Conservation (phyloP, 345 rosid species). For the Murraya koenigii region DNA sequence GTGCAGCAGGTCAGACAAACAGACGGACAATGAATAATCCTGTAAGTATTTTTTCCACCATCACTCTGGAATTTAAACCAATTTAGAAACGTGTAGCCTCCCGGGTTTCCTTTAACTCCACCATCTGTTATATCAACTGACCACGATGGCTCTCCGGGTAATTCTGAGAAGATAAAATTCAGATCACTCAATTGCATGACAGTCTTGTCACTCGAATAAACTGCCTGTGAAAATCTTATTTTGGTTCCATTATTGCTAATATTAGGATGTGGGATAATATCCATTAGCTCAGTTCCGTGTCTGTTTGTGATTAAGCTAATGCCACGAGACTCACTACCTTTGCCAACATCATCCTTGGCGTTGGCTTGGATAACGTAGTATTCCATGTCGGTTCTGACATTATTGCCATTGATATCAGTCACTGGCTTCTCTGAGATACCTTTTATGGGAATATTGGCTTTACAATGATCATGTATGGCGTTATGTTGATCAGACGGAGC, state of each 20-base stretch:
- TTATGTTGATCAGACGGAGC: too few relatives aligned
- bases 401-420: not conserved
- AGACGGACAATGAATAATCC: not conserved
- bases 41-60: too few relatives aligned
- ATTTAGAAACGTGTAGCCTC: not conserved
- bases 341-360: not conserved
- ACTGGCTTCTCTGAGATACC: too few relatives aligned
- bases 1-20: not conserved
- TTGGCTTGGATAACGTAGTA: not conserved
- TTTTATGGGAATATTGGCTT: too few relatives aligned
- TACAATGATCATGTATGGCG: too few relatives aligned
- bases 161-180: not conserved
- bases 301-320: not conserved
- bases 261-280: not conserved
- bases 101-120: not conserved
- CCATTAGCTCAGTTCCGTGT: not conserved
- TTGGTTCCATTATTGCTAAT: too few relatives aligned
- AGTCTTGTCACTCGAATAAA: too few relatives aligned
- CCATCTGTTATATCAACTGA: not conserved
- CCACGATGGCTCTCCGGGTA: not conserved
- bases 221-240: too few relatives aligned
- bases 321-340: not conserved
- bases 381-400: not conserved
- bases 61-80: not conserved
- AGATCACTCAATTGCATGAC: not conserved